phyloP scores from a whole-genome alignment of 1,284 basidiomycete genomes.

The Anthracocystis setariae region DNA sequence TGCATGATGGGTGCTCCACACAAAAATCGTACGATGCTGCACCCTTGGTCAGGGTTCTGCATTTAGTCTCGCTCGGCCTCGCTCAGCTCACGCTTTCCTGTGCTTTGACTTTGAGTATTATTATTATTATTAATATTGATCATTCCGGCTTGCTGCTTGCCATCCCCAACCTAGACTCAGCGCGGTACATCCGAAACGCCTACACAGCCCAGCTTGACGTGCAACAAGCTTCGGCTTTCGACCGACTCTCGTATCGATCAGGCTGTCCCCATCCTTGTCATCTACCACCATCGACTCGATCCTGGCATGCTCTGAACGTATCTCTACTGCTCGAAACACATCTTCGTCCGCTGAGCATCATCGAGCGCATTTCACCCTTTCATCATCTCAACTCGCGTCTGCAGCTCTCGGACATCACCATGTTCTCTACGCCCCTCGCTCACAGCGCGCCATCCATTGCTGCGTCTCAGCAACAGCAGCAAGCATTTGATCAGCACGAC shows the following conservation, averaged over 20 bases:
- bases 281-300: neutral
- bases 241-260: neutral
- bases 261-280: neutral
- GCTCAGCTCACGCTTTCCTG: neutral
- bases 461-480: constrained; percentile 26
- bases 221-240: neutral
- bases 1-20: constrained; percentile 3
- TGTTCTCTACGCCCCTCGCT: constrained; percentile 13
- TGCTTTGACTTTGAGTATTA: too few species aligned
- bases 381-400: neutral
- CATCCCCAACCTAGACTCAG: neutral
- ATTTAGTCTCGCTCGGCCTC: neutral
- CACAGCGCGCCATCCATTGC: constrained; percentile 12
- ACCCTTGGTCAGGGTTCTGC: neutral
- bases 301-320: neutral
- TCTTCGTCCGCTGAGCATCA: neutral
- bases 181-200: constrained; percentile 2
- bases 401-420: neutral
- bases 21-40: constrained; percentile 6
- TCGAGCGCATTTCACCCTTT: neutral
- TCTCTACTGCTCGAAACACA: too few species aligned
- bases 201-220: constrained; percentile 4
- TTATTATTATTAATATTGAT: too few species aligned
- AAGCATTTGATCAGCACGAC: constrained; percentile 8
- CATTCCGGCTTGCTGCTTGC: neutral